Evolutionary conservation across 164 flowering plant species (phyloP), one percentile per base, ranked within the genome.

Genomic region (Liquidambar formosana): DNA sequence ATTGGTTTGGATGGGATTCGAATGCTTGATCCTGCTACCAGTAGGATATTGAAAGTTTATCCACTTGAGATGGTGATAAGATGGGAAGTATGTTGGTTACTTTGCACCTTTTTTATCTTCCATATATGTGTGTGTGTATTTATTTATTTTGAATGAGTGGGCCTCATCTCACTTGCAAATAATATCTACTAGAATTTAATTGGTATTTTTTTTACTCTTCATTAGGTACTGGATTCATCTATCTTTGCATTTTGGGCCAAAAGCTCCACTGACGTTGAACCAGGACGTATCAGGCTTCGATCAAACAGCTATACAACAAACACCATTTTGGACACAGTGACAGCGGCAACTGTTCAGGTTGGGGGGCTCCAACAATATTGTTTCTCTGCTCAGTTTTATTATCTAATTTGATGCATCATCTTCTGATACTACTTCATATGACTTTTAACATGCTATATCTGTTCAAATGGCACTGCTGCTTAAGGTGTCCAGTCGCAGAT

Each of bases 181-280:
- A 33, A 33, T 33, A 33, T 6, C 6, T 33, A 33, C 41, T 33
- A 33, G 41, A 33, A 33, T 33, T 33, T 33, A 33, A 2, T 33
- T 33, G 41, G 41, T 2, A 2, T 33, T 33, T 33, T 33, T 33
- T 45, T 15, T 59, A 22, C 45, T 18, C 18, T 58, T 33, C 8
- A 63, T 15, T 70, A 70, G 73, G 67, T 70, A 57, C 23, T 70
- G 49, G 73, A 70, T 57, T 63, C 61, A 10, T 14, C 41, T 26
- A 70, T 57, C n/a, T 70, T 70, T 70, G 73, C 62, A 16, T 70
- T 70, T 54, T 70, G 73, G 73, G 54, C 73, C 59, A 63, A 70
- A 45, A 70, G 67, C 41, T 63, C 73, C 19, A 26, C 26, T 9
- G 73, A 70, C 49, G 14, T 70, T 23, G 73, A 70, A 19, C n/a